Conservation (phyloP, 2,329 filamentous ascomycete genomes). For the Colletotrichum tropicale region DNA sequence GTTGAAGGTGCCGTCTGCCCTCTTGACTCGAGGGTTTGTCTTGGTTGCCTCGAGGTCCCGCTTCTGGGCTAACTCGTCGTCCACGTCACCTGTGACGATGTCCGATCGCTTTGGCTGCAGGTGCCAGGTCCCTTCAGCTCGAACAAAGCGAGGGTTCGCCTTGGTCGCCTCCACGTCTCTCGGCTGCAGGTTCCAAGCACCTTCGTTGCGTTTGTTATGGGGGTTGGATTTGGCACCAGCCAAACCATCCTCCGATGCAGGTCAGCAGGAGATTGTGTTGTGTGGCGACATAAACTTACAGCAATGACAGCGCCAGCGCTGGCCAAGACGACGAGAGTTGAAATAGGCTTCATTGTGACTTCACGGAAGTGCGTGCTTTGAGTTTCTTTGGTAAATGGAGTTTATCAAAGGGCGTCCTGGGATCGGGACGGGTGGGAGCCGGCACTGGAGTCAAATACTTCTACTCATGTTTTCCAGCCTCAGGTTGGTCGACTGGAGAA, state of each 20-base stretch:
- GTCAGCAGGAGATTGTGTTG: background rate
- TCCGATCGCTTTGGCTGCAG: background rate
- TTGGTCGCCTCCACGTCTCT: background rate
- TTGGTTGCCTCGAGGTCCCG: background rate
- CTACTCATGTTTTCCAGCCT: background rate
- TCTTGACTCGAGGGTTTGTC: background rate
- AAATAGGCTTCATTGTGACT: background rate
- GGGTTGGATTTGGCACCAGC: background rate
- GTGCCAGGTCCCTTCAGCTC: background rate
- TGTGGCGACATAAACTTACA: background rate
- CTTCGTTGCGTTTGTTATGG: background rate
- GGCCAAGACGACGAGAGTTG: background rate
- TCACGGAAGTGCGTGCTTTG: background rate
- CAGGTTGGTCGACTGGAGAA: background rate
- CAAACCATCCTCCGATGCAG: background rate
- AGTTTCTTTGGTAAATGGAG: background rate
- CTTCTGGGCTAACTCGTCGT: accelerated
- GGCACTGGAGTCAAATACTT: background rate
- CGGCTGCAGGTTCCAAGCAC: background rate
- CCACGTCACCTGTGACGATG: background rate
- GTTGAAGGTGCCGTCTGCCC: background rate
- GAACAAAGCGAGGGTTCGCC: background rate
- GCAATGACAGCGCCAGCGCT: background rate
- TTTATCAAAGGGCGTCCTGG: background rate
- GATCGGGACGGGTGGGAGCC: background rate